Conservation (phyloP, 169 alveolate genomes). For the Plasmodium knowlesi region DNA sequence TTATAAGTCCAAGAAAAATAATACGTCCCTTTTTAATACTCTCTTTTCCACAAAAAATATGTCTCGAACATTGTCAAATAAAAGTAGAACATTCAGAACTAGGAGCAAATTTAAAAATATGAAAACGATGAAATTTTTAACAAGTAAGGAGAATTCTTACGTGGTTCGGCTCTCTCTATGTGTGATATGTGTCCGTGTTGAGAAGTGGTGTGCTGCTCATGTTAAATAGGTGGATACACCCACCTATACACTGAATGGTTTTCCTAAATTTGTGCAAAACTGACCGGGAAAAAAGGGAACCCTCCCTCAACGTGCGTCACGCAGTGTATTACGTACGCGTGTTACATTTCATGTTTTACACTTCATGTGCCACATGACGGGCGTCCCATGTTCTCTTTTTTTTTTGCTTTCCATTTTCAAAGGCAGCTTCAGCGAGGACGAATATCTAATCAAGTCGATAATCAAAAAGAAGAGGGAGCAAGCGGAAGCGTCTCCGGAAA, state of each 20-base stretch:
- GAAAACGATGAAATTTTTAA: constrained; percentile 70
- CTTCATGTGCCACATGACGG: background rate
- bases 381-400: background rate
- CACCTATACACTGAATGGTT: background rate
- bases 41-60: constrained; percentile 46
- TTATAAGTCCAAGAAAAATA: constrained; percentile 65
- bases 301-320: background rate
- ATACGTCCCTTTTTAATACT: constrained; percentile 60
- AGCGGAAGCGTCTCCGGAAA: constrained; percentile 3
- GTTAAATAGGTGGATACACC: background rate
- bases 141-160: constrained; percentile 28
- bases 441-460: constrained; percentile 53
- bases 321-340: background rate
- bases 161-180: background rate
- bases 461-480: constrained; percentile 67
- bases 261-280: background rate
- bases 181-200: background rate
- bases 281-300: background rate
- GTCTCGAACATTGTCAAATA: constrained; percentile 69
- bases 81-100: constrained; percentile 71
- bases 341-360: background rate
- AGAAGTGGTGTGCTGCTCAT: background rate
- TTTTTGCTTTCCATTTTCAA: background rate
- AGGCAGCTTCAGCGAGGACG: constrained; percentile 74
- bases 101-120: constrained; percentile 48